A percentile compares a stretch with the other conserved stretches of the same genome.
Evolutionary conservation across 176 grass and related monocot genomes (phyloP).

Genomic region (Leersia perrieri): DNA sequence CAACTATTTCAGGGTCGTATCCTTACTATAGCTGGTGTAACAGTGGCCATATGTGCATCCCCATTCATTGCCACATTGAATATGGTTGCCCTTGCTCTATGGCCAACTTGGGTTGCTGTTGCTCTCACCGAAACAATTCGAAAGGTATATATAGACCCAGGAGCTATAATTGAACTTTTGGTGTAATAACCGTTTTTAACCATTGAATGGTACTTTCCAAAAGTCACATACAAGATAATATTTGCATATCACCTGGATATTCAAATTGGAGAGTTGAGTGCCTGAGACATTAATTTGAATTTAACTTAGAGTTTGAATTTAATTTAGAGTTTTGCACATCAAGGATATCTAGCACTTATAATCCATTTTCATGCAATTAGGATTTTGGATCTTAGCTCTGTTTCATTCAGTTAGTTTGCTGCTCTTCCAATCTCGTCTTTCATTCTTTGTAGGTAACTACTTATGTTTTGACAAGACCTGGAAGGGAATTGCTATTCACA

Average conservation of each 20-base stretch:
- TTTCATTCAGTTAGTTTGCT: background rate
- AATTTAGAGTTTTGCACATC: background rate
- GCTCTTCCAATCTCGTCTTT: background rate
- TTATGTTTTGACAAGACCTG: slow-evolving; percentile 94
- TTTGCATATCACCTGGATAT: slow-evolving; percentile 10
- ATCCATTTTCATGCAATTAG: background rate
- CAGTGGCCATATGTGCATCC: slow-evolving; percentile 77
- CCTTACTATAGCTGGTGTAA: slow-evolving; percentile 86
- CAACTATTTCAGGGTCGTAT: slow-evolving; percentile 66
- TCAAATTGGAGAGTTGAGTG: background rate
- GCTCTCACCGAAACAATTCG: slow-evolving; percentile 81
- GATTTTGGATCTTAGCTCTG: background rate
- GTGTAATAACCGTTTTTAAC: background rate
- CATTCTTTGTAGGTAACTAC: slow-evolving; percentile 57
- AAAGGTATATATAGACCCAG: slow-evolving; percentile 46
- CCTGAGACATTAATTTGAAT: background rate
- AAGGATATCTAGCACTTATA: background rate
- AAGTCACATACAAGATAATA: background rate
- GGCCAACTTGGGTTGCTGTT: slow-evolving; percentile 84
- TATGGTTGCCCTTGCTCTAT: slow-evolving; percentile 80
- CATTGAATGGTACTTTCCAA: background rate
- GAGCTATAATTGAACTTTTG: background rate
- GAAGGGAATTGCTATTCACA: slow-evolving; percentile 90
- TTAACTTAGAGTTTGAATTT: background rate
- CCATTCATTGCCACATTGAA: slow-evolving; percentile 70